Evolutionary conservation across 2,329 filamentous ascomycete species (phyloP).

Genomic region (Cordyceps cateniannulata): DNA sequence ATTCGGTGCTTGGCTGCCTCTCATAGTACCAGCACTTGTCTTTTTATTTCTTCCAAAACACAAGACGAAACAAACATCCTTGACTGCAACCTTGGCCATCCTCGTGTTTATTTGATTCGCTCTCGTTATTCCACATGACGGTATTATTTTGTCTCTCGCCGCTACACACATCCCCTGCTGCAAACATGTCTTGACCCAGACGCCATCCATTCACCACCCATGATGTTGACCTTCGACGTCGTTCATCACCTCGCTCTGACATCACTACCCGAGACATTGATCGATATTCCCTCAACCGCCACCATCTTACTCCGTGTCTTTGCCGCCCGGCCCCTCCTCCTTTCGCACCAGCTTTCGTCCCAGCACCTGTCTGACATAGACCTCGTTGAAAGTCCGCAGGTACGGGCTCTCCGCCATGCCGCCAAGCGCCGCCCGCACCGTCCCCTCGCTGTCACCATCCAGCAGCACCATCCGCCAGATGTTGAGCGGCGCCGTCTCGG

Average conservation of each 20-base stretch:
- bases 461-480: constrained; percentile 13
- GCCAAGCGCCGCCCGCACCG: neutral
- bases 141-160: neutral
- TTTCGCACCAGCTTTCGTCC: constrained; percentile 11
- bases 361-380: constrained; percentile 13
- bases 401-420: constrained; percentile 4
- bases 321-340: neutral
- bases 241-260: no score
- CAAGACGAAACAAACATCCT: neutral
- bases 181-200: no score
- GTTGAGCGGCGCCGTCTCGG: constrained; percentile 13
- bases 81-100: neutral
- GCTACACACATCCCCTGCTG: no score
- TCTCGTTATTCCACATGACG: neutral
- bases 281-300: neutral
- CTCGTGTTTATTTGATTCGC: neutral
- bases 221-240: no score
- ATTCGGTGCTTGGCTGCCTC: neutral
- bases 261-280: no score
- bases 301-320: neutral
- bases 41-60: neutral
- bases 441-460: constrained; percentile 11
- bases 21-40: no score
- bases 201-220: no score
- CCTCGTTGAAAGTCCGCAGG: constrained; percentile 13